Evolutionary conservation across 345 rosid species (phyloP), one percentile per base, ranked within the genome.

Genomic region (Salix brachista): DNA sequence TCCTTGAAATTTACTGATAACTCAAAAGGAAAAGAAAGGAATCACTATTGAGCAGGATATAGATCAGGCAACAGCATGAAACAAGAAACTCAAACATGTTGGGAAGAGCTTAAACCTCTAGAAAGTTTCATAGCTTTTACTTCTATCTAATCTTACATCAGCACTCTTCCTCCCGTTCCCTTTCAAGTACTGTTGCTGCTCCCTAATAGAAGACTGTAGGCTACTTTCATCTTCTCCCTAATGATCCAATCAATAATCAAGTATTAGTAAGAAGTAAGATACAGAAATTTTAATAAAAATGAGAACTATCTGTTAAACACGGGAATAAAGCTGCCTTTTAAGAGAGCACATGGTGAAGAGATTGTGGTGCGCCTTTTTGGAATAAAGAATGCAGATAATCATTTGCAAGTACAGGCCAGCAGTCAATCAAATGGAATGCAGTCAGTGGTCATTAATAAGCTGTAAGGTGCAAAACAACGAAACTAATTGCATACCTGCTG

Each of bases 221-320:
- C 65, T 80, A 79, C 76, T 77, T 72, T 84, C 92, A 74, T 84
- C 88, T 81, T 82, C 95, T 77, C 84, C 99, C 98, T 93, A 78
- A 84, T 78, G 65, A 80, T 69, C 17, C 44, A 39, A 70, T 67
- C 75, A 83, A 34, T 19, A 72, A 39, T 64, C 56, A 34, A 71
- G 50, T 46, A n/a, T n/a, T n/a, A n/a, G n/a, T n/a, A n/a, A n/a
- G n/a, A n/a, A n/a, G n/a, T n/a, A 75, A 52, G 64, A 70, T 61
- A 34, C 25, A 68, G 3, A 71, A 32, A 67, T 52, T n/a, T 65
- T 70, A 65, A 74, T 61, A 25, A 81, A 44, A 37, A 16, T 48
- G n/a, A 44, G 50, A 46, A 26, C 30, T 6, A 4, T 62, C 14
- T 21, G 26, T 4, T n/a, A 68, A 60, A 3, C 30, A 69, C 32